phyloP scores from a whole-genome alignment of 257 asterid genomes.

The Nicotiana obtusifolia region DNA sequence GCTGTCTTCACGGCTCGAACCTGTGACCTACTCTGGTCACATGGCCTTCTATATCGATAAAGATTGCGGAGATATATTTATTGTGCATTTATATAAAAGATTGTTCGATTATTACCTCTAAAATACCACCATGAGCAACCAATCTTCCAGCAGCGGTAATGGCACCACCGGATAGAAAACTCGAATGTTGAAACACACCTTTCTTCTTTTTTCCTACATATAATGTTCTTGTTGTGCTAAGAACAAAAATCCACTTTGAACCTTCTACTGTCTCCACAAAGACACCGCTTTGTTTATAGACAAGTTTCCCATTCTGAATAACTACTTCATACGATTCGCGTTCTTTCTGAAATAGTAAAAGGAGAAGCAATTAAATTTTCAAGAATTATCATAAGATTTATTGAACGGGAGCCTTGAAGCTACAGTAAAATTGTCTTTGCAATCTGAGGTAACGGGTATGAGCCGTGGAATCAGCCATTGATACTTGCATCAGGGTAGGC shows the following conservation, averaged over 20 bases:
- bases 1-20: no score
- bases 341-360: slow-evolving; percentile 49
- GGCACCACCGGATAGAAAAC: slow-evolving; percentile 91
- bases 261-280: slow-evolving; percentile 63
- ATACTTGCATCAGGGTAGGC: no score
- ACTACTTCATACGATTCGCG: slow-evolving; percentile 72
- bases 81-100: background rate
- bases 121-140: slow-evolving; percentile 67
- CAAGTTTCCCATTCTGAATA: slow-evolving; percentile 59
- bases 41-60: no score
- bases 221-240: slow-evolving; percentile 69
- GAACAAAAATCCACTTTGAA: slow-evolving; percentile 91
- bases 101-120: slow-evolving; percentile 43
- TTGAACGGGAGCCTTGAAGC: no score
- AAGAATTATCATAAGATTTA: background rate
- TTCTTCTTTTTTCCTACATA: slow-evolving; percentile 79
- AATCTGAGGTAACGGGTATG: no score
- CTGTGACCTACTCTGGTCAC: no score
- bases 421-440: no score
- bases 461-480: no score
- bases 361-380: slow-evolving; percentile 8
- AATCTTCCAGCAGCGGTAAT: slow-evolving; percentile 93
- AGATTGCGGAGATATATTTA: background rate
- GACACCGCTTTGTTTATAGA: slow-evolving; percentile 52
- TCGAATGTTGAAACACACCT: slow-evolving; percentile 86